Conservation (phyloP, 2,329 filamentous ascomycete genomes). For the Calonectria leucothoes region DNA sequence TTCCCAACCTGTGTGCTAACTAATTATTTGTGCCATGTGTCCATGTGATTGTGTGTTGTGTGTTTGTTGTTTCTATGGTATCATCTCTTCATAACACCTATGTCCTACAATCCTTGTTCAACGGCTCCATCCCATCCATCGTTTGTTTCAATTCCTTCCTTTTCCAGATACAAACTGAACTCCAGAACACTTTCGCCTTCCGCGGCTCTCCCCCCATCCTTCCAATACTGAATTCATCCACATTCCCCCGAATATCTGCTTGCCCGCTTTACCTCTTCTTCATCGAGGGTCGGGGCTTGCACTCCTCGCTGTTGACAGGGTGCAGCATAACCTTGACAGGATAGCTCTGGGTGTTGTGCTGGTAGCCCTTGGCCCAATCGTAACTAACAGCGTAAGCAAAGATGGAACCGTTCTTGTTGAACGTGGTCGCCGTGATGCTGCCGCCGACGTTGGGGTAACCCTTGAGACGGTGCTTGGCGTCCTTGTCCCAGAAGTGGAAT, state of each 20-base stretch:
- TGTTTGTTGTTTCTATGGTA: slow-evolving; percentile 38
- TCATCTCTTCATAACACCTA: slow-evolving; percentile 44
- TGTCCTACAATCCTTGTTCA: slow-evolving; percentile 23
- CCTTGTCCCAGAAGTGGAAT: slow-evolving; percentile 97
- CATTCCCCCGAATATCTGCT: neutral
- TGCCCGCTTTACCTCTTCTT: slow-evolving; percentile 65
- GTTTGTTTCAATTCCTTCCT: slow-evolving; percentile 14
- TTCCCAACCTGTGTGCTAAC: slow-evolving; percentile 10
- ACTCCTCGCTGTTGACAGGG: slow-evolving; percentile 73
- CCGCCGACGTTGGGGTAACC: slow-evolving; percentile 88
- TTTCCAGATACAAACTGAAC: slow-evolving; percentile 30
- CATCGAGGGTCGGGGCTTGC: slow-evolving; percentile 69
- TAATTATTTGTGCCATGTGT: slow-evolving; percentile 9
- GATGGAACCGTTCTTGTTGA: slow-evolving; percentile 86
- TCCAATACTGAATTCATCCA: slow-evolving; percentile 2
- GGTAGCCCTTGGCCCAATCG: slow-evolving; percentile 98
- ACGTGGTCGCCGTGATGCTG: slow-evolving; percentile 90
- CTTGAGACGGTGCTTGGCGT: slow-evolving; percentile 88
- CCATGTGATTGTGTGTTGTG: slow-evolving; percentile 11
- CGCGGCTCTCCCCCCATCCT: neutral
- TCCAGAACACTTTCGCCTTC: slow-evolving; percentile 27
- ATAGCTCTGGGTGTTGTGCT: slow-evolving; percentile 79
- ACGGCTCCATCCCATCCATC: neutral
- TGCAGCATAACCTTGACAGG: slow-evolving; percentile 89
- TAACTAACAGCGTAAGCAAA: slow-evolving; percentile 94